phyloP scores from a whole-genome alignment of 1,139 yeast species.

The Candida sojae region DNA sequence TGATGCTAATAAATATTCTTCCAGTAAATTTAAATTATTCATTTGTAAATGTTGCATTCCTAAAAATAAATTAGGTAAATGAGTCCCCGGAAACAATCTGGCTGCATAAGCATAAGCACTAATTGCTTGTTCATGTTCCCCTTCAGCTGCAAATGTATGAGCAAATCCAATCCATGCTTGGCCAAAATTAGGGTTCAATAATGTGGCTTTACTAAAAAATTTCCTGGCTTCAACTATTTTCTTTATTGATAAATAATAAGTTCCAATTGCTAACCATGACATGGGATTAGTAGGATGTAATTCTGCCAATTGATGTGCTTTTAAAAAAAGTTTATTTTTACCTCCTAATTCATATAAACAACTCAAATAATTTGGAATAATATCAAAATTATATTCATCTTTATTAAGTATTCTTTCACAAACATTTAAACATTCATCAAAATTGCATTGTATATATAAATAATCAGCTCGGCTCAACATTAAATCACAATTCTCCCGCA shows the following conservation, averaged over 20 bases:
- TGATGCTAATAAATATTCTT: constrained; percentile 79
- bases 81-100: constrained; percentile 90
- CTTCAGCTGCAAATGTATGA: constrained; percentile 95
- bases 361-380: constrained; percentile 78
- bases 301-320: constrained; percentile 87
- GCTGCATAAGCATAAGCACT: constrained; percentile 98
- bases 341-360: constrained; percentile 86
- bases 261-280: constrained; percentile 93
- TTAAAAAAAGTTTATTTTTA: constrained; percentile 73
- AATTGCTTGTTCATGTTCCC: constrained; percentile 98
- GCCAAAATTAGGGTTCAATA: constrained; percentile 86
- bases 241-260: constrained; percentile 77
- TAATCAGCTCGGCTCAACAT: constrained; percentile 71
- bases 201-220: constrained; percentile 86
- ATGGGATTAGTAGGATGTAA: constrained; percentile 79
- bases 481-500: constrained; percentile 70
- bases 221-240: constrained; percentile 82
- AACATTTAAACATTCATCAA: constrained; percentile 69
- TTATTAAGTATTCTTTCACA: constrained; percentile 66
- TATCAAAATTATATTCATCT: constrained; percentile 73
- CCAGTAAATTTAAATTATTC: constrained; percentile 79
- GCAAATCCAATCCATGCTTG: constrained; percentile 99
- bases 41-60: constrained; percentile 97
- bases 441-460: constrained; percentile 75
- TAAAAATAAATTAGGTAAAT: constrained; percentile 82